Percentiles rank a stretch among this genome's conserved stretches.
Evolutionary conservation across 192 early-diverging fungal species (phyloP).

Genomic region (Coemansia sp.): DNA sequence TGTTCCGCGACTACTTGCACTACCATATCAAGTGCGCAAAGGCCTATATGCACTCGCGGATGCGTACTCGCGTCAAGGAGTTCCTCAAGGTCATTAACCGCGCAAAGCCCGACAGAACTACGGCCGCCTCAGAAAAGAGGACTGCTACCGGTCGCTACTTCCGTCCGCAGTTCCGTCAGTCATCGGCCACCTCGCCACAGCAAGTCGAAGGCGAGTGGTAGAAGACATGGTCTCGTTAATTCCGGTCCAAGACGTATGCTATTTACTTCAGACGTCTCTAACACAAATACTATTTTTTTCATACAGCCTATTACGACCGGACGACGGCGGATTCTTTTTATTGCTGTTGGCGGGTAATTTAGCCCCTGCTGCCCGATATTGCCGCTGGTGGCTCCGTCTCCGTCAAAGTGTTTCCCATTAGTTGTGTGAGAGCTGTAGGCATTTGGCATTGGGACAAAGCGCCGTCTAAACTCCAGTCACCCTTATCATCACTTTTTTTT

Average conservation of each 20-base stretch:
- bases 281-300: not conserved
- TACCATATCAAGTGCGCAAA: conserved; percentile 99
- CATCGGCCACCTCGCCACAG: conserved; percentile 35
- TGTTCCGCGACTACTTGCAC: conserved; percentile 98
- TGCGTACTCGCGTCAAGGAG: conserved; percentile 92
- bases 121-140: conserved; percentile 75
- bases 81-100: conserved; percentile 99
- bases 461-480: not conserved
- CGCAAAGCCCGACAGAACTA: conserved; percentile 86
- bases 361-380: not conserved
- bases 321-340: not conserved
- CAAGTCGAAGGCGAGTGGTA: conserved; percentile 49
- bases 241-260: not conserved
- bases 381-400: conserved; percentile 7
- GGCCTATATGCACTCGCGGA: conserved; percentile 98
- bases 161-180: conserved; percentile 59
- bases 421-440: not conserved
- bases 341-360: not conserved
- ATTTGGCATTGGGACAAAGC: not conserved
- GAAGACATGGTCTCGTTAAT: not conserved
- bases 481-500: not conserved
- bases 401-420: conserved; percentile 15
- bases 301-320: not conserved
- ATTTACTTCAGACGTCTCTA: not conserved
- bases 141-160: conserved; percentile 62